Percentiles rank a stretch among this genome's conserved stretches.
Evolutionary conservation across 1,139 yeast genomes (phyloP).

Genomic region (Suhomyces ambrosiae): DNA sequence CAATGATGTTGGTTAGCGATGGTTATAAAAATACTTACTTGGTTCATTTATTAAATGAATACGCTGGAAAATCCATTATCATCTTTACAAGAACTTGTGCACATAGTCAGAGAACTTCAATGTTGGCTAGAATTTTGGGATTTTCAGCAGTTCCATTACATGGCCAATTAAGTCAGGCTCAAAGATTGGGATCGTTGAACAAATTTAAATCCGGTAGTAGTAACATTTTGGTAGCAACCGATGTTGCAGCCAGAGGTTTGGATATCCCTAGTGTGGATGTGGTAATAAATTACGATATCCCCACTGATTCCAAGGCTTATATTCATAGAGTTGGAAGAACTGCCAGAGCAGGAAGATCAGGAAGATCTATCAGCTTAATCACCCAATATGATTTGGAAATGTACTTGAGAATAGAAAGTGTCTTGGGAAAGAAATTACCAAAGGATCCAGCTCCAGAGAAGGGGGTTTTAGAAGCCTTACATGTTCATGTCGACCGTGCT

Average conservation of each 20-base stretch:
- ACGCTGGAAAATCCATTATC: conserved; percentile 82
- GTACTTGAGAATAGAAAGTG: conserved; percentile 85
- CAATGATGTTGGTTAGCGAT: conserved; percentile 88
- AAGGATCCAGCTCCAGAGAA: conserved; percentile 77
- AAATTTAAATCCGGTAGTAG: conserved; percentile 87
- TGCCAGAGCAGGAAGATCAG: conserved; percentile 96
- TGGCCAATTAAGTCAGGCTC: conserved; percentile 91
- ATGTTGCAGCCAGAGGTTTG: conserved; percentile 96
- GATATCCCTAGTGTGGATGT: conserved; percentile 95
- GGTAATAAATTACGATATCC: conserved; percentile 92
- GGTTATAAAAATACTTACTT: conserved; percentile 89
- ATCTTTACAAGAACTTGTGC: conserved; percentile 95
- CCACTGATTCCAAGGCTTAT: conserved; percentile 97
- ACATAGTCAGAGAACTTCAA: conserved; percentile 88
- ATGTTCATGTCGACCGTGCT: conserved; percentile 89
- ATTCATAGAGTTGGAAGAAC: conserved; percentile 98
- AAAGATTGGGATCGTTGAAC: conserved; percentile 89
- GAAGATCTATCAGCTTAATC: conserved; percentile 86
- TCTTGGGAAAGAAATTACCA: conserved; percentile 75
- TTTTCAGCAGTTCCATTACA: conserved; percentile 91
- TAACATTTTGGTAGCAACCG: conserved; percentile 88
- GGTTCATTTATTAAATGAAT: conserved; percentile 79
- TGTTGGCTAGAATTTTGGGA: conserved; percentile 77
- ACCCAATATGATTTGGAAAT: conserved; percentile 94
- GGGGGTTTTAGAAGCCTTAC: conserved; percentile 74